Evolutionary conservation across 306 rosid genomes (phyloP).

Genomic region (Quercus rubra): DNA sequence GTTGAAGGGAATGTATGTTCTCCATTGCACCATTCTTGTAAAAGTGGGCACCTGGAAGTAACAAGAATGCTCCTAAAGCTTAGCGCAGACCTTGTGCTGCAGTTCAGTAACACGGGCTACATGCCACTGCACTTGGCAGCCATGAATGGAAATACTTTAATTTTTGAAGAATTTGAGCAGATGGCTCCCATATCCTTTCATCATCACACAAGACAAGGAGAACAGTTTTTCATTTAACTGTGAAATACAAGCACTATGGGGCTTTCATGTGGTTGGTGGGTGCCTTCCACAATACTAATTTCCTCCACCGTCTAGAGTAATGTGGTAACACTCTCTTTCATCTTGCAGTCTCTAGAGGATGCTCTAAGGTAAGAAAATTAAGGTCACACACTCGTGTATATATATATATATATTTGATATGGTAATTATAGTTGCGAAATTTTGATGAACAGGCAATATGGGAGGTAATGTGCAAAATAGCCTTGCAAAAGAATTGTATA

Average conservation of each 20-base stretch:
- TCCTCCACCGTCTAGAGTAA: conserved; percentile 46
- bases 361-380: conserved; percentile 43
- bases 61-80: conserved; percentile 43
- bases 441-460: too few relatives aligned
- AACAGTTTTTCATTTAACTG: conserved; percentile 64
- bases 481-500: too few relatives aligned
- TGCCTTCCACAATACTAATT: conserved; percentile 35
- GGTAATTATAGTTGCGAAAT: too few relatives aligned
- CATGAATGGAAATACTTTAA: conserved; percentile 43
- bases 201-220: conserved; percentile 50
- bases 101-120: conserved; percentile 50
- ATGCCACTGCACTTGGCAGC: conserved; percentile 68
- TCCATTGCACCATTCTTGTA: conserved; percentile 46
- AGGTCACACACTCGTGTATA: not conserved
- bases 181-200: conserved; percentile 42
- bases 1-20: conserved; percentile 53
- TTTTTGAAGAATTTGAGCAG: conserved; percentile 43
- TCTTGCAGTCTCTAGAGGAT: conserved; percentile 48
- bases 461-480: too few relatives aligned
- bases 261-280: conserved; percentile 49
- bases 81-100: conserved; percentile 37
- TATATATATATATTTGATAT: too few relatives aligned
- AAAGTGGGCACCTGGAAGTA: conserved; percentile 42
- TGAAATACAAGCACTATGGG: conserved; percentile 45
- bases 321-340: conserved; percentile 57